These are phyloP conservation scores for Phytopythium vexans DNA, from an alignment of 352 stramenopile genomes.

Conservation along the genomic window DNA sequence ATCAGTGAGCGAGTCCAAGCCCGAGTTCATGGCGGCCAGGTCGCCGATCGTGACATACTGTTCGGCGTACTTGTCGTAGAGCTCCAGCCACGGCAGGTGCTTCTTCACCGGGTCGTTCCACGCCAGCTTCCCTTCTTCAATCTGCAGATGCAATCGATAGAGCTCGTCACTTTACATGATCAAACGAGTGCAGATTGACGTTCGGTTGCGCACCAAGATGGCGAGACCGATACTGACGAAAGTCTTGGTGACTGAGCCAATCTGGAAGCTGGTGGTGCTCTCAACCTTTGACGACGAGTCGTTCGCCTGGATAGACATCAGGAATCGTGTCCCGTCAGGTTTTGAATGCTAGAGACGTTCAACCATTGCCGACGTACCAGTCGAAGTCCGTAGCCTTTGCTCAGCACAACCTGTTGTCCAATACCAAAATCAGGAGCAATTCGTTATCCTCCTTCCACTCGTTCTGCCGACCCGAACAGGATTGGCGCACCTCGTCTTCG, in stretches of 20 bases:
- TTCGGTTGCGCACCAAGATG: slow-evolving; percentile 23
- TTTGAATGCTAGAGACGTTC: too few species aligned
- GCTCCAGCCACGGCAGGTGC: slow-evolving; percentile 41
- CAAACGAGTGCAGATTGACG: neutral
- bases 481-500: slow-evolving; percentile 25
- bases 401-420: slow-evolving; percentile 20
- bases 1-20: slow-evolving; percentile 23
- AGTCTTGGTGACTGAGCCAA: slow-evolving; percentile 66
- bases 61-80: slow-evolving; percentile 62
- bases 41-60: slow-evolving; percentile 47
- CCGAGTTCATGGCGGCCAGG: slow-evolving; percentile 61
- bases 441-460: neutral
- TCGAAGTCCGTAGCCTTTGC: slow-evolving; percentile 36
- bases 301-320: slow-evolving; percentile 13
- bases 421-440: neutral
- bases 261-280: slow-evolving; percentile 54
- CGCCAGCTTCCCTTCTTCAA: slow-evolving; percentile 46
- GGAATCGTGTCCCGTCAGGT: too few species aligned
- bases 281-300: slow-evolving; percentile 31
- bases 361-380: slow-evolving; percentile 6
- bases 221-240: slow-evolving; percentile 46
- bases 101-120: slow-evolving; percentile 58
- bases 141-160: slow-evolving; percentile 6
- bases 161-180: neutral
- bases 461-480: neutral